Conservation (phyloP, 2,329 filamentous ascomycete genomes). For the Neopestalotiopsis rosae region DNA sequence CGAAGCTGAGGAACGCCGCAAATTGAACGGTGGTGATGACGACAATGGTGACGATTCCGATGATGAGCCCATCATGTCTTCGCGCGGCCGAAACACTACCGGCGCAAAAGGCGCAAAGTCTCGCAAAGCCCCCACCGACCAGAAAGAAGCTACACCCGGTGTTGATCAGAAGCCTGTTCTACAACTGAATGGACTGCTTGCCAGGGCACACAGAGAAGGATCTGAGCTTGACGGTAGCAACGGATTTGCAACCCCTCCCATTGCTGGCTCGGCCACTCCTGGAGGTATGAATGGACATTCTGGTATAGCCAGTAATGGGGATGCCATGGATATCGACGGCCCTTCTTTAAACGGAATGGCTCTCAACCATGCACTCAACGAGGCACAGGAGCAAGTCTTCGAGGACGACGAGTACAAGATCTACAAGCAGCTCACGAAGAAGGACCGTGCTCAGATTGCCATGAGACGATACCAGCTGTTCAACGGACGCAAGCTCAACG, state of each 20-base stretch:
- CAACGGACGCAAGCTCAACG: constrained; percentile 81
- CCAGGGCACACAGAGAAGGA: constrained; percentile 66
- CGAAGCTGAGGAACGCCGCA: constrained; percentile 83
- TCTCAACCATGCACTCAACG: constrained; percentile 66
- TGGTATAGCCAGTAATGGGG: constrained; percentile 74
- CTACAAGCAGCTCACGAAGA: constrained; percentile 99
- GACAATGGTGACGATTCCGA: constrained; percentile 91
- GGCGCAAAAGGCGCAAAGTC: constrained; percentile 76
- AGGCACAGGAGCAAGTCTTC: constrained; percentile 75
- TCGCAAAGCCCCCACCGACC: constrained; percentile 74
- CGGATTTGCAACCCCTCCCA: constrained; percentile 83
- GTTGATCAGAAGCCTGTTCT: constrained; percentile 76
- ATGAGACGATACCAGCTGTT: constrained; percentile 88
- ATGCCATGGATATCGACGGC: constrained; percentile 87
- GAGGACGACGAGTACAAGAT: constrained; percentile 96
- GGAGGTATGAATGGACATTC: constrained; percentile 71
- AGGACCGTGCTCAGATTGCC: constrained; percentile 84
- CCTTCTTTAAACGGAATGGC: constrained; percentile 71
- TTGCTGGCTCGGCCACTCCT: constrained; percentile 78
- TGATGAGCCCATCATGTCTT: constrained; percentile 98
- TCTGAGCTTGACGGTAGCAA: constrained; percentile 88
- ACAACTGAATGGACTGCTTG: constrained; percentile 68
- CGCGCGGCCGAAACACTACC: constrained; percentile 85
- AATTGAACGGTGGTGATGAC: constrained; percentile 84
- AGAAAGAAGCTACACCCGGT: constrained; percentile 79